A percentile compares a stretch with the other conserved stretches of the same genome.
Evolutionary conservation across 169 alveolate species (phyloP).

Genomic region (Perkinsus chesapeaki): DNA sequence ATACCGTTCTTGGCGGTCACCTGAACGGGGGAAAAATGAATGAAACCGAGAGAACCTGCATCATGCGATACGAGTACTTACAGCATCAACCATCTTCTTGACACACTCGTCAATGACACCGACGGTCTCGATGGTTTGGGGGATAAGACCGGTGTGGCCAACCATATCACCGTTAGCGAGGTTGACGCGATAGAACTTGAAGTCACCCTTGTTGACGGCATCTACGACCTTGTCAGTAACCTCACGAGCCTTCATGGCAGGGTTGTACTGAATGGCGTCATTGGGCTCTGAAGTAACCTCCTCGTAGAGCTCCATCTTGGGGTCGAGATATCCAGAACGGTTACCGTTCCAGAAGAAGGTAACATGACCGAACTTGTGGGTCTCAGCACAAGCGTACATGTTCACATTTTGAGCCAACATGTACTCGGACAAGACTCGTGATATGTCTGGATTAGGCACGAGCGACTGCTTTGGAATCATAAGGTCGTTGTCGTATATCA

Average conservation of each 20-base stretch:
- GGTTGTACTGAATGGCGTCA: not conserved
- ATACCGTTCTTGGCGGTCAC: not conserved
- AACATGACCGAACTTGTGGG: slow-evolving; percentile 7
- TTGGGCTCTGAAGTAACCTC: not conserved
- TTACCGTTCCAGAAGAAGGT: slow-evolving; percentile 9
- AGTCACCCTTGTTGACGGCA: not conserved
- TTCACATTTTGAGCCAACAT: not conserved
- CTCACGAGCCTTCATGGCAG: slow-evolving; percentile 6
- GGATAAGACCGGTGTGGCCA: slow-evolving; percentile 1
- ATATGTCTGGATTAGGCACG: not conserved
- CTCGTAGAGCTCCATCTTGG: slow-evolving; percentile 1
- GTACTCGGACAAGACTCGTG: not conserved
- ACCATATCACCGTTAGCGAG: slow-evolving; percentile 8
- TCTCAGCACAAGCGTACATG: not conserved
- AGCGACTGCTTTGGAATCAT: not conserved
- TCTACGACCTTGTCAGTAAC: not conserved
- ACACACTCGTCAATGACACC: not conserved
- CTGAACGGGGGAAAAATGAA: not conserved
- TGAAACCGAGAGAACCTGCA: too few species aligned
- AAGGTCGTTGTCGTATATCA: not conserved
- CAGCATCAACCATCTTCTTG: not conserved
- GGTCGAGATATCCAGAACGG: not conserved
- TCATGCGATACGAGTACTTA: too few species aligned
- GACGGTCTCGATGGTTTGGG: not conserved
- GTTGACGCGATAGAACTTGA: not conserved